Evolutionary conservation across 1,139 yeast species (phyloP), one percentile per base, ranked within the genome.

Genomic region (Entelexis paramagnoliae): DNA sequence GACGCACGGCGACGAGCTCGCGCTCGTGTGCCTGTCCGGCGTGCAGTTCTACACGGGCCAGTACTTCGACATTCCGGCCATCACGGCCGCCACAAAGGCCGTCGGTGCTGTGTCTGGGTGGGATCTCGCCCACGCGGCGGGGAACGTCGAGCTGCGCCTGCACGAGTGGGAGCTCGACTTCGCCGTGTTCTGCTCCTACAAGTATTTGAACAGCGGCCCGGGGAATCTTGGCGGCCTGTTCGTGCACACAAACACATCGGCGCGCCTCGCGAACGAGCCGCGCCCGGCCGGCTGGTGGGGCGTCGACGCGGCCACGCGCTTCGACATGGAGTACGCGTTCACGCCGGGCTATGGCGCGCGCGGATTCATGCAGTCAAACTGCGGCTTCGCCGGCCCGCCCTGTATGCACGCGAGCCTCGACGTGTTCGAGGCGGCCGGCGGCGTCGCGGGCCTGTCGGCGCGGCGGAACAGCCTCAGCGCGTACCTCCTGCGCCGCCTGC

Each of bases 231-330:
- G 87, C 2, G 95, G 95, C 0, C 74, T 85, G 26, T 88, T 78
- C 62, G 82, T 88, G 28, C 79, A 87, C 64, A 81, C 78, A 58
- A 49, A 49, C n/a, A 20, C 42, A 5, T 41, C 59, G 3, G 66
- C 62, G 50, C 71, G 69, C 63, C 73, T 77, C 34, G 26, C 63
- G 16, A 63, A 76, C 35, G 52, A 55, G 40, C 83, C 95, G 1
- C 72, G 96, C 58, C 71, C 85, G 51, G 95, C 96, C 0, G 97
- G 97, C 0, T 89, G 97, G 97, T 89, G 97, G 96, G 96, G 96
- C 0, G 88, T 86, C 63, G 79, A 83, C 59, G 71, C 81, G 0
- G 60, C 63, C 1, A 79, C 78, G 32, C 71, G 96, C 55, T 89
- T 89, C 65, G 73, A 80, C 59, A 89, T 89, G 97, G 66, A 75